These are phyloP conservation scores for Kickxella alabastrina DNA, from an alignment of 192 early-diverging fungal species.

Conservation along the genomic window DNA sequence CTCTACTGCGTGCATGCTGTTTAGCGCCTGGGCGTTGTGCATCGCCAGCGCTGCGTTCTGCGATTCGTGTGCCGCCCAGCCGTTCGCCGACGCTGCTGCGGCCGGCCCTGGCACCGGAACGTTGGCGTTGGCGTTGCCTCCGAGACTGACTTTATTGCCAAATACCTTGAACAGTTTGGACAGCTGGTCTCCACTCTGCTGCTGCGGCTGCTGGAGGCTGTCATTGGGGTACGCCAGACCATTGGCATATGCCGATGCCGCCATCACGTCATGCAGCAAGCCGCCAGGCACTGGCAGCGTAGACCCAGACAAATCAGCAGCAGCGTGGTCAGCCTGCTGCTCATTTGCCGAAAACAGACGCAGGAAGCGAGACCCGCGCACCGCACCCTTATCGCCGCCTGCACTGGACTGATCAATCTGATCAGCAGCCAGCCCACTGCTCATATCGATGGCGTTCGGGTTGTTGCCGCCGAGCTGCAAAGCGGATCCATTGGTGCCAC, in stretches of 20 bases:
- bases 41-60: neutral
- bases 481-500: neutral
- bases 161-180: constrained; percentile 48
- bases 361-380: constrained; percentile 41
- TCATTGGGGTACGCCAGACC: neutral
- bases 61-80: neutral
- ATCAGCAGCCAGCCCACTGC: neutral
- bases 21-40: constrained; percentile 3
- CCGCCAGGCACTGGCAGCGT: constrained; percentile 7
- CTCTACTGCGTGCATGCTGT: constrained; percentile 6
- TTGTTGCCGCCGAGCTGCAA: neutral
- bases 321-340: neutral
- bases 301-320: neutral
- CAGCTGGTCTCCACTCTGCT: constrained; percentile 22
- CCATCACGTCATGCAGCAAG: neutral
- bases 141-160: constrained; percentile 42
- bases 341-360: constrained; percentile 35
- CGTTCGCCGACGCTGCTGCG: neutral
- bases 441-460: neutral
- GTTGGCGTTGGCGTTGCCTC: neutral
- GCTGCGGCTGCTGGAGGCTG: neutral
- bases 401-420: no score
- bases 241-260: constrained; percentile 1
- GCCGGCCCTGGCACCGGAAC: neutral
- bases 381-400: constrained; percentile 6